A percentile compares a stretch with the other conserved stretches of the same genome.
Conservation (phyloP, 2,329 filamentous ascomycete genomes). For the Pseudogymnoascus verrucosus region DNA sequence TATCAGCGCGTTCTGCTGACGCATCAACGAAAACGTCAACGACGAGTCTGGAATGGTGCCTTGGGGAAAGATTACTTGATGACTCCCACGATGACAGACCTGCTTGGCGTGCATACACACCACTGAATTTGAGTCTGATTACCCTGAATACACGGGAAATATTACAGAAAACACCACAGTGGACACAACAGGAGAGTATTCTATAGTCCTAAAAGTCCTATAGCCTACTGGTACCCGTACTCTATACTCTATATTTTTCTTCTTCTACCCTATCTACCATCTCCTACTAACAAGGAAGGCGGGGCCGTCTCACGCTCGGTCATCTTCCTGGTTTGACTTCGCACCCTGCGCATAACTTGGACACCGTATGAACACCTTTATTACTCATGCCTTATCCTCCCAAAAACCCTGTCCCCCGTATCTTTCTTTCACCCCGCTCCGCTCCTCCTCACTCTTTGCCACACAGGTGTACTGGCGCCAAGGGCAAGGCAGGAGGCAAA, state of each 20-base stretch:
- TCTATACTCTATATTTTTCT: not conserved
- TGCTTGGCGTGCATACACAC: not conserved
- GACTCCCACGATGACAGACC: not conserved
- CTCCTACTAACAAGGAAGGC: not conserved
- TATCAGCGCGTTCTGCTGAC: not conserved
- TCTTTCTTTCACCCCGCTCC: not conserved
- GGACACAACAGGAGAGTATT: not conserved
- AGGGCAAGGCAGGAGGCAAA: not conserved
- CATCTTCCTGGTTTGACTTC: not conserved
- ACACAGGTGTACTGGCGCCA: not conserved
- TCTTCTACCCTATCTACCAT: not conserved
- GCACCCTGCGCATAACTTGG: not conserved
- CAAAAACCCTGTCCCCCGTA: not conserved
- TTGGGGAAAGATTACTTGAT: not conserved
- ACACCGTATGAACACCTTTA: slow-evolving; percentile 5
- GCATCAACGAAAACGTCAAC: not conserved
- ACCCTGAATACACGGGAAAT: not conserved
- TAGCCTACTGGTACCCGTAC: not conserved
- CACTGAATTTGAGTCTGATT: not conserved
- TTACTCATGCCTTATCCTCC: slow-evolving; percentile 6
- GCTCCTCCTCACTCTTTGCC: not conserved
- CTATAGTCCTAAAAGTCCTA: not conserved
- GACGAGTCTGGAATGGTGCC: not conserved
- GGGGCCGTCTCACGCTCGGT: not conserved
- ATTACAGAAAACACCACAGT: not conserved